Evolutionary conservation across 208 protist species (phyloP).

Genomic region (Herpetomonas samuelpessoai): DNA sequence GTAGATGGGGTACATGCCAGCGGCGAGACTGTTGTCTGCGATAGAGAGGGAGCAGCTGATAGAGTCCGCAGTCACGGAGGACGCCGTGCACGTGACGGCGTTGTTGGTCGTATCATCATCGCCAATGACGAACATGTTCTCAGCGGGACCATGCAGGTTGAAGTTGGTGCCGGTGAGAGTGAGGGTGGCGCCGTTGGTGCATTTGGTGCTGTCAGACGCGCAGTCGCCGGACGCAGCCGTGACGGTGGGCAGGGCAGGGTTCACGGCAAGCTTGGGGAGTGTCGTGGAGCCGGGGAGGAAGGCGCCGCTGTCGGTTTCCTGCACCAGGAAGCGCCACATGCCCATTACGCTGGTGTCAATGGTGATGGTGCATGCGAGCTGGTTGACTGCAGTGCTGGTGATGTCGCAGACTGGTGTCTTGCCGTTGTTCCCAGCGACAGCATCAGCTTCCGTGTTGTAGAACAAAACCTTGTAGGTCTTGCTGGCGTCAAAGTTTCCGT

Average conservation of each 20-base stretch:
- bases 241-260: constrained; percentile 25
- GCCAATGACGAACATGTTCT: constrained; percentile 29
- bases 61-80: constrained; percentile 2
- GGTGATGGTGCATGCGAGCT: constrained; percentile 24
- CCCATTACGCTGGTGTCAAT: constrained; percentile 22
- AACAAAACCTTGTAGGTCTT: constrained; percentile 26
- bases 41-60: constrained; percentile 19
- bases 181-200: constrained; percentile 19
- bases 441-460: constrained; percentile 21
- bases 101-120: constrained; percentile 14
- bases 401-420: constrained; percentile 9
- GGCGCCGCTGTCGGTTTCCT: constrained; percentile 13
- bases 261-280: constrained; percentile 18
- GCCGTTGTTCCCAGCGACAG: constrained; percentile 7
- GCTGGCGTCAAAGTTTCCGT: constrained; percentile 25
- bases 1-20: constrained; percentile 24
- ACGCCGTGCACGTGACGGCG: constrained; percentile 15
- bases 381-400: constrained; percentile 11
- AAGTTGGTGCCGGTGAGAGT: constrained; percentile 26
- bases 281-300: constrained; percentile 23
- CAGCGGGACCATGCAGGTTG: constrained; percentile 16
- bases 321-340: constrained; percentile 33
- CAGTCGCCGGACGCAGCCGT: constrained; percentile 24
- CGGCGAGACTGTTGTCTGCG: not conserved
- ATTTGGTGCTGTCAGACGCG: constrained; percentile 20